Conservation (phyloP, 2,329 filamentous ascomycete genomes). For the Allantophomopsis cytisporea region DNA sequence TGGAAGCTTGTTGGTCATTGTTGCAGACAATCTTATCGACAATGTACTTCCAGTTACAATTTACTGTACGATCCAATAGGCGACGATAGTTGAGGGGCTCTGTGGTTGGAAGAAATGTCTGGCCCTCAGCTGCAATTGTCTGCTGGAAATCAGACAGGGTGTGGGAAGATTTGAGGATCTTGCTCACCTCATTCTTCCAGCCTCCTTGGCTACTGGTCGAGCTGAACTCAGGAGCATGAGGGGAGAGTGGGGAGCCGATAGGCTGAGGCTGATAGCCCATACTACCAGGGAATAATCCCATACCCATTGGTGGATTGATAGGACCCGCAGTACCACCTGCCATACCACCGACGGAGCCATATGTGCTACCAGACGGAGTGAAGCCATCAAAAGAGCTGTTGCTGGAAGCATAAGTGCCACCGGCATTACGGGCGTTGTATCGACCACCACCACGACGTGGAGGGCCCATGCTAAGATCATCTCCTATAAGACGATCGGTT, state of each 20-base stretch:
- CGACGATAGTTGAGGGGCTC: slow-evolving; percentile 96
- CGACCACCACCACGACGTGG: slow-evolving; percentile 14
- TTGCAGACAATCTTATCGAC: slow-evolving; percentile 99
- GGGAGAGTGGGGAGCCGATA: slow-evolving; percentile 53
- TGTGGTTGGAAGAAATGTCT: slow-evolving; percentile 72
- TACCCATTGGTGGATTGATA: slow-evolving; percentile 8
- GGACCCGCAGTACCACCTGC: slow-evolving; percentile 6
- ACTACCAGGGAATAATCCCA: slow-evolving; percentile 8
- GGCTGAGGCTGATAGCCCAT: slow-evolving; percentile 34
- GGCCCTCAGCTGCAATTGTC: slow-evolving; percentile 38
- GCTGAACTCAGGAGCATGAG: slow-evolving; percentile 63
- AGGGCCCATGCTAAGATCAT: slow-evolving; percentile 12
- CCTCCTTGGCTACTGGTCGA: slow-evolving; percentile 24
- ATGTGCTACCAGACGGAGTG: slow-evolving; percentile 13
- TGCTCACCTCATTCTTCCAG: slow-evolving; percentile 19
- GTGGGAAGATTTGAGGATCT: slow-evolving; percentile 5
- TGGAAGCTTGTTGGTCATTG: slow-evolving; percentile 97
- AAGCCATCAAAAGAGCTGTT: slow-evolving; percentile 19
- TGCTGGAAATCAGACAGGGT: slow-evolving; percentile 19
- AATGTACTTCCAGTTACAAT: slow-evolving; percentile 98
- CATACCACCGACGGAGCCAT: slow-evolving; percentile 14
- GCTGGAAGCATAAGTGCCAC: slow-evolving; percentile 17
- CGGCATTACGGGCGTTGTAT: slow-evolving; percentile 13
- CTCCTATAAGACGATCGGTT: slow-evolving; percentile 14
- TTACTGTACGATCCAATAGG: slow-evolving; percentile 87